phyloP scores from a whole-genome alignment of 2,329 filamentous ascomycete species.

The Aspergillus oerlinghausenensis region DNA sequence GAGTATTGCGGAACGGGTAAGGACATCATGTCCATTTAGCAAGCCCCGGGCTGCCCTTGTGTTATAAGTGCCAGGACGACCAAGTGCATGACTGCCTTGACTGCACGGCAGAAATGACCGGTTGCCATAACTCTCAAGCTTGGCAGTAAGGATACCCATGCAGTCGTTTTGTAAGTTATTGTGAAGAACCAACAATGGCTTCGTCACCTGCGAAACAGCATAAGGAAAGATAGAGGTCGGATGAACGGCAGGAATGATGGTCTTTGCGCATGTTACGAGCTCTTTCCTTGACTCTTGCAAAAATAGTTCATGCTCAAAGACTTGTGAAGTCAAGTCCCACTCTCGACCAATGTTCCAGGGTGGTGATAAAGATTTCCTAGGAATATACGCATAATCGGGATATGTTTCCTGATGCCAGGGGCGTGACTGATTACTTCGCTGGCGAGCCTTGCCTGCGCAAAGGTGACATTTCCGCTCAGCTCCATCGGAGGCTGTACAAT shows the following conservation, averaged over 20 bases:
- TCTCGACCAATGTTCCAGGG: not conserved
- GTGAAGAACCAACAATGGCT: not conserved
- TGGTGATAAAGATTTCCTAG: not conserved
- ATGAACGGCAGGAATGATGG: not conserved
- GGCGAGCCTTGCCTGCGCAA: not conserved
- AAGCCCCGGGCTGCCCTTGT: not conserved
- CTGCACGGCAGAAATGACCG: not conserved
- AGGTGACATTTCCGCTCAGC: conserved; percentile 1
- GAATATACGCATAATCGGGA: not conserved
- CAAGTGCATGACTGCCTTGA: not conserved
- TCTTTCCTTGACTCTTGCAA: not conserved
- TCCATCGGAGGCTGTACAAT: not conserved
- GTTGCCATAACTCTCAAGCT: not conserved
- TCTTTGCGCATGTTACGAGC: not conserved
- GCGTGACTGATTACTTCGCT: not conserved
- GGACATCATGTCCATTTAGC: not conserved
- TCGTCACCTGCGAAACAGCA: not conserved
- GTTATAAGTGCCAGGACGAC: not conserved
- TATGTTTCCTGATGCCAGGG: not conserved
- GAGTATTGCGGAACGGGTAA: not conserved
- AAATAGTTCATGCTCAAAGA: not conserved
- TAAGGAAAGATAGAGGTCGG: not conserved
- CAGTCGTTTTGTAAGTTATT: not conserved
- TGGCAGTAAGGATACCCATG: not conserved
- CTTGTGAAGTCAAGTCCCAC: not conserved